These are phyloP conservation scores for Cerrena zonata DNA, from an alignment of 1,284 basidiomycete genomes.

Conservation along the genomic window DNA sequence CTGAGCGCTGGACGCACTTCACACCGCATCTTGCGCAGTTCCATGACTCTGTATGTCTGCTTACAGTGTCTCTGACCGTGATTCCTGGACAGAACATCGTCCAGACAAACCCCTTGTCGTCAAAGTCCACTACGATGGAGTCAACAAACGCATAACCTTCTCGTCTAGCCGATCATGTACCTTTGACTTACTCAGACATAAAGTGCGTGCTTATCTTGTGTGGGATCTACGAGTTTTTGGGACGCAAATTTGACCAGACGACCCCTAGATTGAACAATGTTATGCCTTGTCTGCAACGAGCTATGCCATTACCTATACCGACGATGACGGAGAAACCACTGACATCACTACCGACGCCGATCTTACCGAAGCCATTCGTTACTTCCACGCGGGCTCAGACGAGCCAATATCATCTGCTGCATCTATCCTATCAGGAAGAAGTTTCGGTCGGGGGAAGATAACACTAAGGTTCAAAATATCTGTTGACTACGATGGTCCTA, in stretches of 20 bases:
- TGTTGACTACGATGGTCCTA: slow-evolving; percentile 87
- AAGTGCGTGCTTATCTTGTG: slow-evolving; percentile 40
- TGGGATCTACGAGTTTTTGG: no score
- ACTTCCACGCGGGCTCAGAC: slow-evolving; percentile 70
- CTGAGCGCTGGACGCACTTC: neutral
- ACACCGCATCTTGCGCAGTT: slow-evolving; percentile 16
- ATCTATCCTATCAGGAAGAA: slow-evolving; percentile 69
- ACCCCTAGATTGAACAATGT: slow-evolving; percentile 70
- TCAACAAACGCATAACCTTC: slow-evolving; percentile 71
- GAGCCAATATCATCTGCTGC: slow-evolving; percentile 66
- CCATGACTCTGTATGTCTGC: slow-evolving; percentile 16
- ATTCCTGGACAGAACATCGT: slow-evolving; percentile 21
- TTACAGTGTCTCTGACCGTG: slow-evolving; percentile 25
- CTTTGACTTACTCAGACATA: slow-evolving; percentile 62
- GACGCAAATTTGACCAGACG: neutral
- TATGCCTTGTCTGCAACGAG: slow-evolving; percentile 68
- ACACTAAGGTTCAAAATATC: slow-evolving; percentile 69
- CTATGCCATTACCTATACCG: slow-evolving; percentile 75
- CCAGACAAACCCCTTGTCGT: slow-evolving; percentile 68
- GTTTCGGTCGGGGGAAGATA: slow-evolving; percentile 63
- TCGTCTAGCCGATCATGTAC: slow-evolving; percentile 70
- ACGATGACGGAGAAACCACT: slow-evolving; percentile 77
- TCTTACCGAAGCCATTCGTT: slow-evolving; percentile 78
- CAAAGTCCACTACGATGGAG: slow-evolving; percentile 73
- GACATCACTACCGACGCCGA: slow-evolving; percentile 67